Conservation (phyloP, 169 alveolate species). For the Plasmodium chabaudi region DNA sequence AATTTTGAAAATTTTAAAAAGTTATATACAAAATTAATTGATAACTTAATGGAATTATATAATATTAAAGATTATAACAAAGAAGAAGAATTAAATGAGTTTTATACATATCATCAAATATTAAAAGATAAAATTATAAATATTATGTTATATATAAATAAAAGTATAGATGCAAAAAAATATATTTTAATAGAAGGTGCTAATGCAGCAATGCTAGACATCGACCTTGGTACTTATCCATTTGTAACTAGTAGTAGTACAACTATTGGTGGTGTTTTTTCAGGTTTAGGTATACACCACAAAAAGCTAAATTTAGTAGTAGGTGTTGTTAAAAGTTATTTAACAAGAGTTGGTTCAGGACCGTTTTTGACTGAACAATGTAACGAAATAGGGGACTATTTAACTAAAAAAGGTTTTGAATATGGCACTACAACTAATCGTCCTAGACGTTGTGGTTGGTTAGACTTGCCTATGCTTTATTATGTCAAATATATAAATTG, state of each 20-base stretch:
- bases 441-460: slow-evolving; percentile 97
- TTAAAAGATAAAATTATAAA: slow-evolving; percentile 89
- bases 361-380: slow-evolving; percentile 96
- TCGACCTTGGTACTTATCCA: slow-evolving; percentile 86
- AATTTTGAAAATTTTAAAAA: slow-evolving; percentile 86
- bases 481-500: slow-evolving; percentile 86
- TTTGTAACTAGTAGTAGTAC: slow-evolving; percentile 85
- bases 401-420: slow-evolving; percentile 92
- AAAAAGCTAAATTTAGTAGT: slow-evolving; percentile 78
- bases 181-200: slow-evolving; percentile 81
- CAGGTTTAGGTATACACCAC: slow-evolving; percentile 82
- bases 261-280: slow-evolving; percentile 81
- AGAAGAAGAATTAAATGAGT: slow-evolving; percentile 84
- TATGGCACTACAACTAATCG: slow-evolving; percentile 97
- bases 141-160: slow-evolving; percentile 81
- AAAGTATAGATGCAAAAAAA: slow-evolving; percentile 83
- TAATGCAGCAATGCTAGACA: slow-evolving; percentile 85
- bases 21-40: slow-evolving; percentile 79
- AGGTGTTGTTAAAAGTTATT: slow-evolving; percentile 95
- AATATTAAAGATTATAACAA: slow-evolving; percentile 82
- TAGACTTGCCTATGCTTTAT: slow-evolving; percentile 91
- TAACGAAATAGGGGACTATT: slow-evolving; percentile 83
- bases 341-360: slow-evolving; percentile 98
- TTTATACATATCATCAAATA: slow-evolving; percentile 83
- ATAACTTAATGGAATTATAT: slow-evolving; percentile 77